Percentiles rank a stretch among this genome's conserved stretches.
These are phyloP conservation scores for Kondoa subrosea DNA, from an alignment of 768 basidiomycete genomes.

Conservation along the genomic window DNA sequence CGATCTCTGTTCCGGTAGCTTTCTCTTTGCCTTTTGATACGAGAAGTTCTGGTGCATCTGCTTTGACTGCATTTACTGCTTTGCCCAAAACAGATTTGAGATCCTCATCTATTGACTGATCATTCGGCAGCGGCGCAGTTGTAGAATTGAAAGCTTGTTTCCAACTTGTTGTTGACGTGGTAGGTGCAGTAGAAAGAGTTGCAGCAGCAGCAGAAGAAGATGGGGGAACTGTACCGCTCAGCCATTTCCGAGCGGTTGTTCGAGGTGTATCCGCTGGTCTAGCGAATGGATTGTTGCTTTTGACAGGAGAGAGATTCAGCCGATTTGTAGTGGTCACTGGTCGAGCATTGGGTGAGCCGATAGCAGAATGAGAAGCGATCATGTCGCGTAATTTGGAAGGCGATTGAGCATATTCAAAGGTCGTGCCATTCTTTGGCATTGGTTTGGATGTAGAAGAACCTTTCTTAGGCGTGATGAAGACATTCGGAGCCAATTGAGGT, in stretches of 20 bases:
- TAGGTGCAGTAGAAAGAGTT: neutral
- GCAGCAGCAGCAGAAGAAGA: neutral
- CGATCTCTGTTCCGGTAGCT: neutral
- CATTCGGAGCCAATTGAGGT: conserved; percentile 8
- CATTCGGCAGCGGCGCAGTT: neutral
- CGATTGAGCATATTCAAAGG: conserved; percentile 25
- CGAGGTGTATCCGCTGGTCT: conserved; percentile 14
- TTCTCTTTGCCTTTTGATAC: too few species aligned
- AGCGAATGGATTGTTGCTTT: neutral
- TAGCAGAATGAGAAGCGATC: conserved; percentile 22
- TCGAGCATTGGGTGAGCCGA: conserved; percentile 20
- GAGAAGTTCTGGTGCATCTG: neutral
- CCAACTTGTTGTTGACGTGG: neutral
- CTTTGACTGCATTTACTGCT: neutral
- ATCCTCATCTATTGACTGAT: neutral
- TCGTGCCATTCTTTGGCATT: conserved; percentile 1
- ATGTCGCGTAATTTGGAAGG: conserved; percentile 25
- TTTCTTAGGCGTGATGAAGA: neutral
- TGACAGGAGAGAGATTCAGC: neutral
- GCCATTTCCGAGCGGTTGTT: conserved; percentile 16
- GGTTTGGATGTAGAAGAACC: neutral
- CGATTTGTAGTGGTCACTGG: neutral
- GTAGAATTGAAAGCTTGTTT: neutral
- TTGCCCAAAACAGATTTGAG: neutral
- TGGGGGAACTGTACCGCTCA: conserved; percentile 7